These are phyloP conservation scores for Starmerella geochares DNA, from an alignment of 805 yeast species.

Conservation along the genomic window DNA sequence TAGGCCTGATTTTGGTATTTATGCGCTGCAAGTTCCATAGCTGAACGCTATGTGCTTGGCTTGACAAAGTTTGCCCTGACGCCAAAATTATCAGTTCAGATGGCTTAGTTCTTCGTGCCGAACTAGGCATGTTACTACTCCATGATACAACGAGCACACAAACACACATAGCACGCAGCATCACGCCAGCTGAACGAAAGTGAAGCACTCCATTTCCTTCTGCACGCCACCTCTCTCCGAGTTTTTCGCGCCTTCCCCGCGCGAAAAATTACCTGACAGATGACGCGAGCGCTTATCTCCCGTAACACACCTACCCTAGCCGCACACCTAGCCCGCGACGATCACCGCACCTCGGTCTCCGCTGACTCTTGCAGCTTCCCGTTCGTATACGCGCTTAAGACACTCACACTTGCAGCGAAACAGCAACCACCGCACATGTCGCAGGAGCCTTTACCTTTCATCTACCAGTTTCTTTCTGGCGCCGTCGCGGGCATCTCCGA, in stretches of 20 bases:
- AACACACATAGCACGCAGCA: no score
- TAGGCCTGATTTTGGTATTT: no score
- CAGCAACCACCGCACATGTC: not conserved
- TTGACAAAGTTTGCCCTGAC: no score
- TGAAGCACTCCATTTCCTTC: no score
- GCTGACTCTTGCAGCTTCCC: not conserved
- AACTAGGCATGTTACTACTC: no score
- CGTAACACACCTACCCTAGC: not conserved
- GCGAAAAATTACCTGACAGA: not conserved
- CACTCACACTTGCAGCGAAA: no score
- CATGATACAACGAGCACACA: no score
- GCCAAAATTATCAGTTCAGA: no score
- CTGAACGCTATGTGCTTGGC: no score
- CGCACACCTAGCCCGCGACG: not conserved
- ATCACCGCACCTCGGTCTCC: not conserved
- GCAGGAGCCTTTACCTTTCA: slow-evolving; percentile 50
- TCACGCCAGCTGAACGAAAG: no score
- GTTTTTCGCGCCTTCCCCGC: not conserved
- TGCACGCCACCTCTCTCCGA: not conserved
- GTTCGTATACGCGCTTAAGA: not conserved
- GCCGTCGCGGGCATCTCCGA: slow-evolving; percentile 97
- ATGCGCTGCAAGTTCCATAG: no score
- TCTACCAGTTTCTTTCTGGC: slow-evolving; percentile 84
- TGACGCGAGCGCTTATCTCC: not conserved
- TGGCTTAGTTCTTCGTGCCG: no score